Conservation (phyloP, 371 early-diverging fungal species). For the Umbelopsis sp. region DNA sequence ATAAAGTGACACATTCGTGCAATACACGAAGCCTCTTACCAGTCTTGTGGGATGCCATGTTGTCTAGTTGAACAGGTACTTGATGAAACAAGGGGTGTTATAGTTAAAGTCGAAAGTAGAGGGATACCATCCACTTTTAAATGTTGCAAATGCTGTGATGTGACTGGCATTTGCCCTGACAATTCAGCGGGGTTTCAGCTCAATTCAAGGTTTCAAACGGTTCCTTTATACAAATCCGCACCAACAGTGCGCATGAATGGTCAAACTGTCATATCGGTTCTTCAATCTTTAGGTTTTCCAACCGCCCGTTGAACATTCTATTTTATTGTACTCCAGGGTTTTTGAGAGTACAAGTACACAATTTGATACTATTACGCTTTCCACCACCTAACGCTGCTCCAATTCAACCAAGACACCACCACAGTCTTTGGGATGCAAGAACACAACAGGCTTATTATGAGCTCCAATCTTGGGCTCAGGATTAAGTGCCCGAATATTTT, state of each 20-base stretch:
- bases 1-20: neutral
- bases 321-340: slow-evolving; percentile 15
- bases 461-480: slow-evolving; percentile 83
- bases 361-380: too few relatives aligned
- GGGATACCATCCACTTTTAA: neutral
- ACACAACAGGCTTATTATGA: slow-evolving; percentile 71
- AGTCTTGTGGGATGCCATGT: slow-evolving; percentile 16
- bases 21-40: neutral
- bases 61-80: neutral
- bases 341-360: neutral
- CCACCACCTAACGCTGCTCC: slow-evolving; percentile 41
- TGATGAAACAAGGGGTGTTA: neutral
- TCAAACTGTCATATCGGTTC: neutral
- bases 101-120: neutral
- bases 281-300: slow-evolving; percentile 8
- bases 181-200: neutral
- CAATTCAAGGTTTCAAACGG: slow-evolving; percentile 1
- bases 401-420: slow-evolving; percentile 81
- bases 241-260: slow-evolving; percentile 10
- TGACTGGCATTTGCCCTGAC: neutral
- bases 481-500: slow-evolving; percentile 65
- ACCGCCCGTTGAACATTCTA: neutral
- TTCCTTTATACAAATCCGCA: slow-evolving; percentile 10
- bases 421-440: slow-evolving; percentile 72
- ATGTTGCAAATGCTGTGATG: slow-evolving; percentile 1